A percentile compares a stretch with the other conserved stretches of the same genome.
These are phyloP conservation scores for Venturia asperata DNA, from an alignment of 2,329 filamentous ascomycete species.

Conservation along the genomic window DNA sequence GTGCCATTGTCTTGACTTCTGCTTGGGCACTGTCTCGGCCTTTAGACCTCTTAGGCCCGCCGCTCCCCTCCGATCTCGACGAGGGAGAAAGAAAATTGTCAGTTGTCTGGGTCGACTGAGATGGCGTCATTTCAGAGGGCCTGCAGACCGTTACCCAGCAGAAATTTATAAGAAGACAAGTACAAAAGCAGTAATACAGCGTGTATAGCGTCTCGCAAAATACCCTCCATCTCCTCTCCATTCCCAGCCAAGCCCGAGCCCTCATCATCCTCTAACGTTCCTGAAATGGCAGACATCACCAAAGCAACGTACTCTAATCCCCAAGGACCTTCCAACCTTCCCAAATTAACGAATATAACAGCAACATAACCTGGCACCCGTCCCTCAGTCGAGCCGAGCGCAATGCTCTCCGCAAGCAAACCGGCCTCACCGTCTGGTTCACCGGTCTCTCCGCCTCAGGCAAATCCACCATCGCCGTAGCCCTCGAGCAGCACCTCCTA, in stretches of 20 bases:
- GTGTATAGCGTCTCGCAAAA: no score
- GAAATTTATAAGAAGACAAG: background rate
- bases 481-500: slow-evolving; percentile 92
- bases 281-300: background rate
- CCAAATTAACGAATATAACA: slow-evolving; percentile 31
- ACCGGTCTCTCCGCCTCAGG: slow-evolving; percentile 93
- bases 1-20: no score
- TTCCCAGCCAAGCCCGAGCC: background rate
- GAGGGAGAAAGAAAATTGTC: background rate
- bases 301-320: slow-evolving; percentile 8
- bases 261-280: background rate
- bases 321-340: background rate
- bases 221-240: background rate
- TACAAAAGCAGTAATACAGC: background rate
- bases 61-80: background rate
- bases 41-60: no score
- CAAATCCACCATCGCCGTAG: slow-evolving; percentile 94
- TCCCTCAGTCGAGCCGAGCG: slow-evolving; percentile 74
- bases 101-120: background rate
- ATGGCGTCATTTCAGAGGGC: background rate
- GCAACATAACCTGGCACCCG: slow-evolving; percentile 87
- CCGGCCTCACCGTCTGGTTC: slow-evolving; percentile 94
- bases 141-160: background rate
- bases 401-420: slow-evolving; percentile 67
- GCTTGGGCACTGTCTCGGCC: no score